Evolutionary conservation across 2,329 filamentous ascomycete genomes (phyloP), one percentile per base, ranked within the genome.

Genomic region (Akanthomyces uredinophilus): DNA sequence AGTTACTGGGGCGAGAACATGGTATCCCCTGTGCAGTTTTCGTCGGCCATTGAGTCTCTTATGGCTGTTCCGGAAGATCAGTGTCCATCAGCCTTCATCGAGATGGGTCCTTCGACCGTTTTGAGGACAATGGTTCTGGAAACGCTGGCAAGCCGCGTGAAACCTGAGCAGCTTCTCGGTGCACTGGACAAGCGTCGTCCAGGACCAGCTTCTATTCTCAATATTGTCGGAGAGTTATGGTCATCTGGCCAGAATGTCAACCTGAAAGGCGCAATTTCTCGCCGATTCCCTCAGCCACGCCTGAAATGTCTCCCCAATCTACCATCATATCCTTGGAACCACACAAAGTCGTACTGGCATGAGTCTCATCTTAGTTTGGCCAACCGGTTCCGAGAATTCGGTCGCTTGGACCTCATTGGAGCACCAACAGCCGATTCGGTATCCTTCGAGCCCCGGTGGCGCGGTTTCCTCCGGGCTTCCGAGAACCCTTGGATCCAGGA

Each of bases 321-420:
- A 37, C 83, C 83, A 2, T 73, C 76, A 1, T 85, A 85, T 63
- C 76, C 79, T 2, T 85, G 83, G 82, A 82, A 84, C 35, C 82
- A 84, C 63, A 70, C 72, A 29, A 80, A 76, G 29, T 71, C 68
- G 1, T 83, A 83, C 67, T 85, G 83, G 82, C 77, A 81, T 63
- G 82, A 85, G 63, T 79, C 79, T 1, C 77, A 80, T 46, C 67
- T 81, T 2, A 79, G 78, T 22, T 67, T 70, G 16, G 73, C 77
- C 13, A 76, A 76, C 52, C 76, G 81, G 3, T 77, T 79, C 62
- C 74, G 80, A 16, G 70, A 75, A 29, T 77, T 76, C 58, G 75
- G 77, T 2, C 74, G 81, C 13, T 77, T 80, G 49, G 82, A 85
- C 63, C 72, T 85, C 1, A 77, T 85, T 29, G 83, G 83, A 0